phyloP scores from a whole-genome alignment of 108 stramenopile genomes.

The Nitzschia palea region DNA sequence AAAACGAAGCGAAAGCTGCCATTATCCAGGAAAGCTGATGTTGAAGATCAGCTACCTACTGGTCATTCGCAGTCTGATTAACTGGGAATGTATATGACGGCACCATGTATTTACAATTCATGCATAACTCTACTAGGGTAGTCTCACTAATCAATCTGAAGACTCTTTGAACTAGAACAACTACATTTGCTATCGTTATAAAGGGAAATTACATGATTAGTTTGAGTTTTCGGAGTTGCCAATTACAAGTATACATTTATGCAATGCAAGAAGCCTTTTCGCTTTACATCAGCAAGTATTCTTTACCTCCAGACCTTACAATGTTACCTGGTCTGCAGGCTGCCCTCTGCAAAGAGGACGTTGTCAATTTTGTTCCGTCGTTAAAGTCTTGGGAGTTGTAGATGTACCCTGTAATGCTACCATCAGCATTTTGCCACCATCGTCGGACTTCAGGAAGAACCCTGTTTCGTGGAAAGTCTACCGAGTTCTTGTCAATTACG shows the following conservation, averaged over 20 bases:
- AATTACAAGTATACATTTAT: too few relatives aligned
- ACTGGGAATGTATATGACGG: too few relatives aligned
- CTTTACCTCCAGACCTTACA: neutral
- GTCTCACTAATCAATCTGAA: too few relatives aligned
- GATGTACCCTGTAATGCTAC: conserved; percentile 76
- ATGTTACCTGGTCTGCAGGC: neutral
- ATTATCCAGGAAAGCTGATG: conserved; percentile 7
- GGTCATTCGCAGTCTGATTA: too few relatives aligned
- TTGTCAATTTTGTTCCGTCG: conserved; percentile 79
- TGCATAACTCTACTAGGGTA: too few relatives aligned
- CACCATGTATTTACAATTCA: too few relatives aligned
- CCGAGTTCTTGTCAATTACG: neutral
- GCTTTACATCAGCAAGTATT: neutral
- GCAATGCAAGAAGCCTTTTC: too few relatives aligned
- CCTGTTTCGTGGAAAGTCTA: neutral
- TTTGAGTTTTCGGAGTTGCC: too few relatives aligned
- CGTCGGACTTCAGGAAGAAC: conserved; percentile 10
- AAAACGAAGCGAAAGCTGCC: conserved; percentile 43
- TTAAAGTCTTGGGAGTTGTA: conserved; percentile 73
- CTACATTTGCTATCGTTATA: too few relatives aligned
- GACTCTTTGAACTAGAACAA: too few relatives aligned
- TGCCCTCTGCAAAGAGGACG: conserved; percentile 66
- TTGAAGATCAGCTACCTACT: too few relatives aligned
- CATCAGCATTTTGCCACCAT: conserved; percentile 77
- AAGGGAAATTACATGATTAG: too few relatives aligned